Conservation (phyloP, 202 grass and related monocot genomes). For the Carex sylvatica region DNA sequence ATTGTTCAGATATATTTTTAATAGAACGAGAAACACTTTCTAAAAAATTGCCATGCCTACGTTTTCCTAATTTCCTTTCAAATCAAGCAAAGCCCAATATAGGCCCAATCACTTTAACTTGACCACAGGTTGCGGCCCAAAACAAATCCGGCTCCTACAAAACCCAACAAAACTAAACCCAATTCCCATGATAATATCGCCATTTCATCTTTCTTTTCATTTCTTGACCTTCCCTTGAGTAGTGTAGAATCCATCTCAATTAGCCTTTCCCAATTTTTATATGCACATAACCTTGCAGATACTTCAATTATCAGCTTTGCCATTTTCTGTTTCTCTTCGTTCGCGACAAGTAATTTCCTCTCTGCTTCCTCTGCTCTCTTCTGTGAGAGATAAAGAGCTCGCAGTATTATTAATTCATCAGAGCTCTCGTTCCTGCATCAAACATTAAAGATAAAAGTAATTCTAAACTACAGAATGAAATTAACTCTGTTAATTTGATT, state of each 20-base stretch:
- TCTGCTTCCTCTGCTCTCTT: conserved; percentile 32
- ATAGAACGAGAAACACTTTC: no score
- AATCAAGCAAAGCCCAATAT: not conserved
- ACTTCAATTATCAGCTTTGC: not conserved
- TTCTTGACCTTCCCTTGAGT: not conserved
- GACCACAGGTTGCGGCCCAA: not conserved
- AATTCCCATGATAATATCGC: not conserved
- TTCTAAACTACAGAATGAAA: not conserved
- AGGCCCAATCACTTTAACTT: not conserved
- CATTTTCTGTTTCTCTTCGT: conserved; percentile 7
- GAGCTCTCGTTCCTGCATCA: not conserved
- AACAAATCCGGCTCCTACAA: conserved; percentile 17
- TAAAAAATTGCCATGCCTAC: not conserved
- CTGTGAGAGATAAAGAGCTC: conserved; percentile 18
- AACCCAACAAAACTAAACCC: not conserved
- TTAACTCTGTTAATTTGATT: not conserved
- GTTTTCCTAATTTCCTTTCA: not conserved
- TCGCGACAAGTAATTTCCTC: not conserved
- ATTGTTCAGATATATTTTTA: no score
- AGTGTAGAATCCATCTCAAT: conserved; percentile 7
- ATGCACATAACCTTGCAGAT: not conserved
- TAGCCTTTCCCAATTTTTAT: conserved; percentile 1
- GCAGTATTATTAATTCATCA: conserved; percentile 4
- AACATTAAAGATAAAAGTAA: not conserved
- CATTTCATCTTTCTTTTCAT: not conserved